Evolutionary conservation across 176 grass and related monocot genomes (phyloP), one percentile per base, ranked within the genome.

Genomic region (Rhipidocladum racemiflorum): DNA sequence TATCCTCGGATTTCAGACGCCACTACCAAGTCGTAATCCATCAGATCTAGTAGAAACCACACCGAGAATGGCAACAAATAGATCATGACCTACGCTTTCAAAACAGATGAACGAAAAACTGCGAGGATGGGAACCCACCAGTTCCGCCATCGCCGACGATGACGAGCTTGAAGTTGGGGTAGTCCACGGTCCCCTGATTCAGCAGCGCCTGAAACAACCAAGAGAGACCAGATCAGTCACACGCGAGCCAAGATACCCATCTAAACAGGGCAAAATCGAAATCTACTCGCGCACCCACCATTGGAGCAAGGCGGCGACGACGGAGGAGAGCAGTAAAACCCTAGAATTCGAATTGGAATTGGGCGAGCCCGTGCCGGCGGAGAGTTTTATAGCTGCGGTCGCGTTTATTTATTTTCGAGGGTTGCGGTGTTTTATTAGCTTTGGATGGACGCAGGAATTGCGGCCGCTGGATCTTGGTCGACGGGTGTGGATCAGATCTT

Each of bases 151-250:
- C 94, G 24, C 94, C 94, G 59, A 97, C 94, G 71, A 97, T 83
- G 72, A 97, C 91, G 49, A 97, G 91, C 81, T 93, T 97, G 78
- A 97, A 97, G 84, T 86, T 93, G 20, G 94, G 94, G 80, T 97
- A 97, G 2, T 93, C 89, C 21, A 97, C 94, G 46, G 86, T 91
- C 20, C 81, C 86, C 91, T 97, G 91, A 69, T 91, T 97, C 28
- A 89, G 94, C 18, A 93, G 86, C 30, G 94, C 94, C 94, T 97
- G 75, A 1, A 77, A 81, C 11, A 53, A 42, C 54, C 29, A 51
- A 36, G 71, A 17, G 9, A 48, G 6, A 28, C 30, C 3, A 30
- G 65, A 74, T 90, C 60, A 84, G 70, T 42, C 40, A 25, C 9
- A 4, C 15, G 27, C n/a, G 7, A 1, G 65, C 5, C 1, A 72